phyloP scores from a whole-genome alignment of 1,284 basidiomycete species.

The Trametes polyzona region DNA sequence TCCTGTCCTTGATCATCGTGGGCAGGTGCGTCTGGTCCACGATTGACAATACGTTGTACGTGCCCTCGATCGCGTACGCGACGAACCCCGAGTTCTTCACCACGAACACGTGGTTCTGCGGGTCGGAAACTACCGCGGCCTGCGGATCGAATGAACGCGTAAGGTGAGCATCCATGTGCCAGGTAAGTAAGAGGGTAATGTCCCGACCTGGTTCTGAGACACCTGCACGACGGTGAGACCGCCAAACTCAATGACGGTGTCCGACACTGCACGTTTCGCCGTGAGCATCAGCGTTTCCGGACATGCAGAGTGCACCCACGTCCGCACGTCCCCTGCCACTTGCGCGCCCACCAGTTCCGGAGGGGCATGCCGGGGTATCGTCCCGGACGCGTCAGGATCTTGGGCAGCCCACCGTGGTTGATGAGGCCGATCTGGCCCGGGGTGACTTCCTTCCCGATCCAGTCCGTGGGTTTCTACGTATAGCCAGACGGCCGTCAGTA shows the following conservation, averaged over 20 bases:
- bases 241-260: slow-evolving; percentile 76
- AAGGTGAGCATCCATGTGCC: neutral
- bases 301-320: slow-evolving; percentile 45
- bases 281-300: neutral
- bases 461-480: slow-evolving; percentile 57
- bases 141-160: too few relatives aligned
- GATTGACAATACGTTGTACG: slow-evolving; percentile 75
- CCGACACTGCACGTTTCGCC: slow-evolving; percentile 56
- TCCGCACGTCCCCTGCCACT: slow-evolving; percentile 68
- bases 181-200: neutral
- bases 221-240: slow-evolving; percentile 81
- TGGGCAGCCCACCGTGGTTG: slow-evolving; percentile 79
- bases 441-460: slow-evolving; percentile 69
- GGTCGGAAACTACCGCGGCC: slow-evolving; percentile 78
- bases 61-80: slow-evolving; percentile 74
- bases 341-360: slow-evolving; percentile 81
- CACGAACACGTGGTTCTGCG: slow-evolving; percentile 82
- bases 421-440: slow-evolving; percentile 72
- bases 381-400: slow-evolving; percentile 69
- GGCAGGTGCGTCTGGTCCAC: slow-evolving; percentile 81
- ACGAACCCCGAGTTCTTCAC: slow-evolving; percentile 77
- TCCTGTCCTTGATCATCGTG: slow-evolving; percentile 58
- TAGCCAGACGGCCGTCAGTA: neutral
- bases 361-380: slow-evolving; percentile 76
- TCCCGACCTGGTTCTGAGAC: slow-evolving; percentile 66